These are phyloP conservation scores for Glycine latifolia DNA, from an alignment of 306 rosid species.

Conservation along the genomic window DNA sequence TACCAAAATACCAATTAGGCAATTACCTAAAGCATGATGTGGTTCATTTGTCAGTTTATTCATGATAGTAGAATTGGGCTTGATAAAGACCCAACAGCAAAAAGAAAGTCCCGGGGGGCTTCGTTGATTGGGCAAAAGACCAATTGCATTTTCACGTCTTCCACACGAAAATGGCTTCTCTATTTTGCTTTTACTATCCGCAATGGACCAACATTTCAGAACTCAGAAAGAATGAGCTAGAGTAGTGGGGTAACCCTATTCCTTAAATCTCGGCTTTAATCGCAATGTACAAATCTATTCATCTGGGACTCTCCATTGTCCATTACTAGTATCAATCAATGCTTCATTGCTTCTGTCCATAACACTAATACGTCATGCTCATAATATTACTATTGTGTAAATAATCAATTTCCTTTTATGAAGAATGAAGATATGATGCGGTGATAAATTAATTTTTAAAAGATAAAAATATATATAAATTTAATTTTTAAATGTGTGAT, in stretches of 20 bases:
- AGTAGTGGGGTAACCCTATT: constrained; percentile 10
- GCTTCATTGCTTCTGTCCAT: constrained; percentile 37
- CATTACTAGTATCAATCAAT: neutral
- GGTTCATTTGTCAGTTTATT: neutral
- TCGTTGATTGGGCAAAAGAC: neutral
- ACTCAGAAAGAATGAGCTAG: neutral
- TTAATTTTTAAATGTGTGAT: too few relatives aligned
- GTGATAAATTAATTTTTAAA: too few relatives aligned
- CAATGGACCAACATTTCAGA: neutral
- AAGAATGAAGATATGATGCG: too few relatives aligned
- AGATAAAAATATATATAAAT: too few relatives aligned
- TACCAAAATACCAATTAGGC: too few relatives aligned
- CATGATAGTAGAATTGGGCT: neutral
- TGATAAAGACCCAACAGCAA: constrained; percentile 19
- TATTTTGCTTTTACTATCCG: constrained; percentile 12
- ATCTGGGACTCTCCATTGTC: neutral
- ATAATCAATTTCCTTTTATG: too few relatives aligned
- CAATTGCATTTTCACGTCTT: neutral
- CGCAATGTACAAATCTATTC: neutral
- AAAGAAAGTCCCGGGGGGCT: neutral
- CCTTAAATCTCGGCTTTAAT: constrained; percentile 39
- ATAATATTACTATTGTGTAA: too few relatives aligned
- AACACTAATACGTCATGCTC: constrained; percentile 37
- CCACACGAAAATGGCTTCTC: too few relatives aligned
- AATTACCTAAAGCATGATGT: too few relatives aligned